Conservation (phyloP, 305 asterid genomes). For the Ajuga reptans region DNA sequence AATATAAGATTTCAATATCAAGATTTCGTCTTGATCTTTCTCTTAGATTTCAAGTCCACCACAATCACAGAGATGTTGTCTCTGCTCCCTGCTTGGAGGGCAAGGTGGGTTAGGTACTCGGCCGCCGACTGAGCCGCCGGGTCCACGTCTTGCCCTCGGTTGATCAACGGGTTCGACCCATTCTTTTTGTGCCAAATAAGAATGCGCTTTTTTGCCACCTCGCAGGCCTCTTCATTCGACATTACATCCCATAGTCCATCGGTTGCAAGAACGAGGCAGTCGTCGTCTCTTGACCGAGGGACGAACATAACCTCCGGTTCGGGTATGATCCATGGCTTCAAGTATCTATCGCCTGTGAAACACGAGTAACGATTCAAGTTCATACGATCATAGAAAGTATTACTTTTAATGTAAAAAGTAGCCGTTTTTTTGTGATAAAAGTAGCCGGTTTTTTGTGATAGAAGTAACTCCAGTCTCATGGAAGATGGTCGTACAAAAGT, state of each 20-base stretch:
- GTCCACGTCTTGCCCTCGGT: conserved; percentile 33
- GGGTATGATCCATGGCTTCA: conserved; percentile 47
- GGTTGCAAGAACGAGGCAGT: conserved; percentile 38
- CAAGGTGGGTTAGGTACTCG: conserved; percentile 36
- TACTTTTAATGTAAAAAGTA: no score
- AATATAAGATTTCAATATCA: conserved; percentile 11
- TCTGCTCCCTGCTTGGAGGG: conserved; percentile 40
- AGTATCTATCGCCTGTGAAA: conserved; percentile 41
- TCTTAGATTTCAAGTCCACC: conserved; percentile 41
- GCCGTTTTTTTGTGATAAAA: no score
- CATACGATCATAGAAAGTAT: no score
- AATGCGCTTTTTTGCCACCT: conserved; percentile 36
- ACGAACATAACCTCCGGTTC: conserved; percentile 45
- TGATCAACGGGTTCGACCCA: conserved; percentile 17
- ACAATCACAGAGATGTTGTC: conserved; percentile 45
- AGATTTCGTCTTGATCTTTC: conserved; percentile 39
- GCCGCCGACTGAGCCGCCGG: conserved; percentile 46
- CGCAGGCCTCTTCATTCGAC: conserved; percentile 43
- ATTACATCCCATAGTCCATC: conserved; percentile 47
- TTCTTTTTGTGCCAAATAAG: conserved; percentile 47
- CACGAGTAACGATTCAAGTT: not conserved
- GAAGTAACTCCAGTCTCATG: no score
- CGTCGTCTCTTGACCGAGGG: conserved; percentile 46
- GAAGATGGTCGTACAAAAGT: no score
- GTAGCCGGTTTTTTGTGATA: no score